Conservation (phyloP, 176 grass and related monocot species). For the Chloris gayana region DNA sequence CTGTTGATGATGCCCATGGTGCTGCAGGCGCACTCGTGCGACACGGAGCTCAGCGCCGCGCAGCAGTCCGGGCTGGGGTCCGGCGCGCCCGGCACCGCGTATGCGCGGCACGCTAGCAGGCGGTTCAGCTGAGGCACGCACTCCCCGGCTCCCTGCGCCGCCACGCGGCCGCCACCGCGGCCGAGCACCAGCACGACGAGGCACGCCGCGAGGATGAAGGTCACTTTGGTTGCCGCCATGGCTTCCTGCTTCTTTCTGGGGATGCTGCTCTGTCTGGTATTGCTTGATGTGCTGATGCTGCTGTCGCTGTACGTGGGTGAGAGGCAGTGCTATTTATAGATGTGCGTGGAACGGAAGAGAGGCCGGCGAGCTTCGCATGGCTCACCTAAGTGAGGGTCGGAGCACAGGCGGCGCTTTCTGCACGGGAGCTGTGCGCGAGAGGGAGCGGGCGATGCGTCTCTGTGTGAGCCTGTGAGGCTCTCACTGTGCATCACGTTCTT, state of each 20-base stretch:
- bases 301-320: not conserved
- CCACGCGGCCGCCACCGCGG: conserved; percentile 9
- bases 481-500: no score
- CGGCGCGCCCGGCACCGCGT: conserved; percentile 58
- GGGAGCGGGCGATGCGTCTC: no score
- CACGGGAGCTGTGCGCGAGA: no score
- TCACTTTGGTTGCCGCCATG: conserved; percentile 14
- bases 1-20: conserved; percentile 80
- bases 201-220: conserved; percentile 2
- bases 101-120: conserved; percentile 70
- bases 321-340: conserved; percentile 27
- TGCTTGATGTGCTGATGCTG: not conserved
- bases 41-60: conserved; percentile 59
- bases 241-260: not conserved
- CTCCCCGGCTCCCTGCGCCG: conserved; percentile 29
- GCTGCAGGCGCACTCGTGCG: conserved; percentile 68
- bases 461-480: no score
- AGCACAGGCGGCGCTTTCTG: no score
- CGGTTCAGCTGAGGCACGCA: conserved; percentile 63
- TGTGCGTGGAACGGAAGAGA: not conserved
- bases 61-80: conserved; percentile 72
- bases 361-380: conserved; percentile 43
- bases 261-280: not conserved
- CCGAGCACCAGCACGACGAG: conserved; percentile 27
- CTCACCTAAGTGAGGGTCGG: conserved; percentile 20